Evolutionary conservation across 441 rosid genomes (phyloP), one percentile per base, ranked within the genome.

Genomic region (Omphalea diandra): DNA sequence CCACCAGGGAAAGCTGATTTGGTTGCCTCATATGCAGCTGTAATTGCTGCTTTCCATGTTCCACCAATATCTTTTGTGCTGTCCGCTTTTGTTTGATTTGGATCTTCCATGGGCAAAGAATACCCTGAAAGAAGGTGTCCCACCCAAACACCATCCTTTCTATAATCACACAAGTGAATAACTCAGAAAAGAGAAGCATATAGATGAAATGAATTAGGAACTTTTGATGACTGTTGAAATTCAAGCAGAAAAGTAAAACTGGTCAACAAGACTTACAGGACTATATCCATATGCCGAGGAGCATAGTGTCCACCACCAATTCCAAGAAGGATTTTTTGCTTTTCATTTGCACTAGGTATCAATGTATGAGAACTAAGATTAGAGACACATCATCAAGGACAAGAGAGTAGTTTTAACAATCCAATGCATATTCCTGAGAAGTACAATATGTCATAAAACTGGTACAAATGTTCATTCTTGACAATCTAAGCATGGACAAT

Each of bases 301-400:
- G 93, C 98, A 63, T 91, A 94, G 76, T 91, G 95, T 71, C 96
- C 98, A 73, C 98, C 94, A 54, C 95, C 98, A 47, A 94, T 80
- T 57, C 96, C 98, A 58, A 94, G 78, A 32, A 91, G 97, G 46
- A 91, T 91, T 70, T 80, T 94, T 65, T 80, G 78, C 69, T 82
- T 88, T 31, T 78, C 76, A 18, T 64, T 84, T 63, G 80, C 88
- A 76, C 96, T 94, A 55, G 40, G 70, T 64, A 65, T n/a, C 50
- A 58, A 47, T 27, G 31, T 36, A 56, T 52, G 14, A 67, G 63
- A 74, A 55, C 59, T 4, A 32, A 49, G 9, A 24, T 68, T 35
- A 61, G 62, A 67, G 47, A 55, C 47, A 32, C 43, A 11, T 36
- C 44, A 32, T 7, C 31, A 24, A 17, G 44, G 57, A 49, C 2